Base-by-base conservation (phyloP, 495 filamentous ascomycete genomes). In the Evernia prunastri region DNA sequence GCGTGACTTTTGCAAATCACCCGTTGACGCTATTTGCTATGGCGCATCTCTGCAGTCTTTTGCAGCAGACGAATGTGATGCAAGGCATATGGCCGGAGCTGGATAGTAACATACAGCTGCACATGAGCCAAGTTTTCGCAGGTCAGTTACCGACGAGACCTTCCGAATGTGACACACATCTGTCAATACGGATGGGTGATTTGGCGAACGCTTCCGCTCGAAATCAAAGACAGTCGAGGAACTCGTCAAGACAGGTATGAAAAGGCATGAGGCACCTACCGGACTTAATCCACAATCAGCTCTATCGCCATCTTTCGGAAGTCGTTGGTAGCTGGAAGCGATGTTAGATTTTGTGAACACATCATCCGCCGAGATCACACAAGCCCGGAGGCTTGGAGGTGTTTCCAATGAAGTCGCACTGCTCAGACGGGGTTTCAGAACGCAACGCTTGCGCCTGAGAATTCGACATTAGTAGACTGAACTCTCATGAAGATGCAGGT, bases 11-110 rank as follows among this genome's bases (percentile, higher is more conserved):
- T 63, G 40, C 49, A 7, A 66, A 66, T 42, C 42, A 58, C 23
- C 64, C 63, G 43, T 29, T 56, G 29, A 63, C 40, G 20, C 63
- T 66, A 10, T 63, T 45, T 18, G 40, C 60, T 10, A 37, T 51
- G 12, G 64, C 64, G n/a, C 64, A 66, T 66, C 54, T 66, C 10
- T 66, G 63, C 64, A 66, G 63, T 35, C 39, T 60, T n/a, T 35
- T 59, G 33, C 64, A 59, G 43, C 64, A 59, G 23, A 43, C 53
- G 36, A 20, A 49, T 23, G 27, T 56, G 29, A 27, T 35, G 9
- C 39, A 59, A 58, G 60, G 40, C 51, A 40, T 23, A 18, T 67
- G 65, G 65, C 60, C 60, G 33, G 65, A 67, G n/a, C 36, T 67
- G 56, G 65, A 67, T 6, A 59, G 27, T 40, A 40, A 59, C 13